These are phyloP conservation scores for Cercospora zeina DNA, from an alignment of 2,329 filamentous ascomycete species.

Conservation along the genomic window DNA sequence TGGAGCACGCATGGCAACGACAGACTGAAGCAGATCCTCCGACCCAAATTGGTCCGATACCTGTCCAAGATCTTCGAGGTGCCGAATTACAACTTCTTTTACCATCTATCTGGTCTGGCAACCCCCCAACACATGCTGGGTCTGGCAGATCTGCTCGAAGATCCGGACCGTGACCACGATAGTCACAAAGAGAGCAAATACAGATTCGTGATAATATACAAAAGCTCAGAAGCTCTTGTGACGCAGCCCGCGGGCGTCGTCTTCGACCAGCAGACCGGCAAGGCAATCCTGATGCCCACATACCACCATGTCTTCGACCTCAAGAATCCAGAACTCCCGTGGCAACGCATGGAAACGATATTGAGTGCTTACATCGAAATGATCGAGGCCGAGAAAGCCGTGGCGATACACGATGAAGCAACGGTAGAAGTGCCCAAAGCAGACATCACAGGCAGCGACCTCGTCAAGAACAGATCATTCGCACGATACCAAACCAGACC, in stretches of 20 bases:
- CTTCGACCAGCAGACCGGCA: constrained; percentile 37
- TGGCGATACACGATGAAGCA: constrained; percentile 36
- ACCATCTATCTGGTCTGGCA: constrained; percentile 38
- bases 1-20: constrained; percentile 38
- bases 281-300: constrained; percentile 40
- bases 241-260: constrained; percentile 38
- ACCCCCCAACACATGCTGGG: constrained; percentile 34
- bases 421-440: constrained; percentile 26
- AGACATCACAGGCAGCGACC: constrained; percentile 21
- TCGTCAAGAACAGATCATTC: constrained; percentile 27
- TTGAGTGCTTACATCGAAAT: constrained; percentile 41
- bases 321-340: constrained; percentile 36
- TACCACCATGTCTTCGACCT: constrained; percentile 40
- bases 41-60: constrained; percentile 35
- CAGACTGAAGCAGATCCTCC: constrained; percentile 32
- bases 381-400: constrained; percentile 40
- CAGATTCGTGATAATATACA: constrained; percentile 38
- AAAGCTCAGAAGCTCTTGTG: constrained; percentile 35
- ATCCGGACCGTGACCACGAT: constrained; percentile 31
- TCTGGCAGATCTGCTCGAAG: constrained; percentile 37
- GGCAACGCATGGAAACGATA: constrained; percentile 41
- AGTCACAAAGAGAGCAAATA: constrained; percentile 33
- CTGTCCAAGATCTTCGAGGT: constrained; percentile 40
- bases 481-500: constrained; percentile 34
- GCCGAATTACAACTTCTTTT: constrained; percentile 38